Percentiles rank a stretch among this genome's conserved stretches.
Evolutionary conservation across 139 green algal species (phyloP).

Genomic region (Nannochloris sp.): DNA sequence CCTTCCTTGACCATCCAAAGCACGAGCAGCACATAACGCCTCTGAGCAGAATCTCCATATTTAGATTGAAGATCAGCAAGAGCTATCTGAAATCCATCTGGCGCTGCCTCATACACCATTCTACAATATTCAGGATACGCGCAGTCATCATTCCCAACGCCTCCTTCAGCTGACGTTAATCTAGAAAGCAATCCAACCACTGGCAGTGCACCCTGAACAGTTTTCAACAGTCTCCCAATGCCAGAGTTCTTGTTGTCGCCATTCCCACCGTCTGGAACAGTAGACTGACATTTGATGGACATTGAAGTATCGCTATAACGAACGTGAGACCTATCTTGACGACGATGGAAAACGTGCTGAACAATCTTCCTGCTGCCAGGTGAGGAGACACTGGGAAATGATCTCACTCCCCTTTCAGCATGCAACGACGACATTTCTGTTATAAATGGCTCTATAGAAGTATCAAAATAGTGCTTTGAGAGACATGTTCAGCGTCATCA

Average conservation of each 20-base stretch:
- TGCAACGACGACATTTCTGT: too few species aligned
- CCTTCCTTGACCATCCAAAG: constrained; percentile 62
- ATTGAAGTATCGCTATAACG: background rate
- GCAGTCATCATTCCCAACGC: constrained; percentile 63
- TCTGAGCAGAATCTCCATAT: constrained; percentile 47
- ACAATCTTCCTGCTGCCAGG: background rate
- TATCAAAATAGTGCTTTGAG: too few species aligned
- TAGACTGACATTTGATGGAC: background rate
- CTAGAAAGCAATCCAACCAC: constrained; percentile 65
- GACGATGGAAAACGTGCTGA: too few species aligned
- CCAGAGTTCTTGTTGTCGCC: constrained; percentile 5
- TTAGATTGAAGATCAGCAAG: constrained; percentile 42
- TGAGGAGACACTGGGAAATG: background rate
- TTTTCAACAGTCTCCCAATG: constrained; percentile 43
- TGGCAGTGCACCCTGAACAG: constrained; percentile 54
- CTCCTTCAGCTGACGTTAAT: constrained; percentile 47
- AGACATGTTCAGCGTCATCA: too few species aligned
- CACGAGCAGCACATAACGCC: constrained; percentile 47
- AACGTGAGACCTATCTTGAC: too few species aligned
- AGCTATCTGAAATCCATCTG: constrained; percentile 29
- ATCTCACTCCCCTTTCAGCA: background rate
- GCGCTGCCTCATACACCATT: constrained; percentile 33
- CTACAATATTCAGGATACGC: constrained; percentile 66
- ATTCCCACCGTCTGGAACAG: background rate
- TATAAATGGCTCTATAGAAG: too few species aligned